phyloP scores from a whole-genome alignment of 495 filamentous ascomycete genomes.

The Penicillium tannophilum region DNA sequence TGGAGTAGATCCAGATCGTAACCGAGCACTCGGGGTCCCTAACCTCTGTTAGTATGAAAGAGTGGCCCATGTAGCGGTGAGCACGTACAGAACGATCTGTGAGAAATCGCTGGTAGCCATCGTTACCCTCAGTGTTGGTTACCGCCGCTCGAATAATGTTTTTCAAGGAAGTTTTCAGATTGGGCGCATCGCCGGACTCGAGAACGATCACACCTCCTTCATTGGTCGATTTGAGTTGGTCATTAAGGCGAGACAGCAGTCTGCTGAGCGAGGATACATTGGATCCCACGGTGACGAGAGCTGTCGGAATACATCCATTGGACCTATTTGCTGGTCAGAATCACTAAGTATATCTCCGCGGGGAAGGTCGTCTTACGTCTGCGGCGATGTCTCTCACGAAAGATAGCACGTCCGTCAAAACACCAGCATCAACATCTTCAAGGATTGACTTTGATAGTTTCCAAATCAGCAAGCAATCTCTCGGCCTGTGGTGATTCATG shows the following conservation, averaged over 20 bases:
- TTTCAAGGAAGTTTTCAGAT: constrained; percentile 81
- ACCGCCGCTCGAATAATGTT: constrained; percentile 74
- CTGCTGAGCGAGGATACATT: constrained; percentile 77
- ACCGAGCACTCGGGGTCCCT: constrained; percentile 75
- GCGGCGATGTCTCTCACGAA: constrained; percentile 62
- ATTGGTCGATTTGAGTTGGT: constrained; percentile 49
- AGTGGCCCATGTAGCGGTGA: neutral
- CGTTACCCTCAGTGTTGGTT: constrained; percentile 55
- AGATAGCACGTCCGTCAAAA: constrained; percentile 65
- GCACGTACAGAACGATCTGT: constrained; percentile 56
- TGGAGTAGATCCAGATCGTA: constrained; percentile 88
- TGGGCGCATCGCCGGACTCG: constrained; percentile 75
- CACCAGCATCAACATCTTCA: constrained; percentile 50
- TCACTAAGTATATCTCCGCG: neutral
- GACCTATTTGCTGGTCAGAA: constrained; percentile 34
- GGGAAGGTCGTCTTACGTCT: constrained; percentile 35
- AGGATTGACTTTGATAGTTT: constrained; percentile 30
- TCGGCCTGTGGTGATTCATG: neutral
- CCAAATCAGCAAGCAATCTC: constrained; percentile 16
- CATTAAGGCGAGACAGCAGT: constrained; percentile 66
- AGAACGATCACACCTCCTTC: constrained; percentile 65
- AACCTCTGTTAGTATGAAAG: constrained; percentile 20
- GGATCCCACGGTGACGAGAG: constrained; percentile 81
- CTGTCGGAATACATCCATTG: constrained; percentile 67
- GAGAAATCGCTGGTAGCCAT: constrained; percentile 45